Percentiles rank a stretch among this genome's conserved stretches.
Conservation (phyloP, 106 monocot genomes). For the Vanilla planifolia region DNA sequence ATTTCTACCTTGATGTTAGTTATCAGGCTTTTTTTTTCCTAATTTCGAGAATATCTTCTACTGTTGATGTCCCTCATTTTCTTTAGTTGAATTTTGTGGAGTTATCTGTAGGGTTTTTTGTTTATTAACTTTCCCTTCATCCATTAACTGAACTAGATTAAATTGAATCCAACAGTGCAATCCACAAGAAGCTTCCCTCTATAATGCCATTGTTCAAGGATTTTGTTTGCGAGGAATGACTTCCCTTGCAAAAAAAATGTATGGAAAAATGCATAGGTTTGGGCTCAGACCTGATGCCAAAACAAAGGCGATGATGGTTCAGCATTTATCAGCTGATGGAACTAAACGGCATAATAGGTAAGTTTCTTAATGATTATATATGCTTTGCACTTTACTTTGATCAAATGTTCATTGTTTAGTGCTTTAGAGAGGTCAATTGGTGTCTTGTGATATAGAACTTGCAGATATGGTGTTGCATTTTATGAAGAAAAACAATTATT, state of each 20-base stretch:
- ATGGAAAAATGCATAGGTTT: conserved; percentile 45
- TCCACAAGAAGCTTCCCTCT: conserved; percentile 54
- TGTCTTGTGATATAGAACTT: too few relatives aligned
- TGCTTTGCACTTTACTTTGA: background rate
- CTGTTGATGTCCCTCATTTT: too few relatives aligned
- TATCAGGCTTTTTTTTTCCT: too few relatives aligned
- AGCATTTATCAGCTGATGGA: conserved; percentile 32
- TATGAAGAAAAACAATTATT: too few relatives aligned
- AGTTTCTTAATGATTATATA: background rate
- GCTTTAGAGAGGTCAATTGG: background rate
- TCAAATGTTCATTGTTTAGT: background rate
- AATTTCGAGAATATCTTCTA: too few relatives aligned
- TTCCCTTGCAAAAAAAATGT: conserved; percentile 45
- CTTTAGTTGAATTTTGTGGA: too few relatives aligned
- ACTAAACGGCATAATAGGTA: conserved; percentile 9
- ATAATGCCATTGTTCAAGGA: conserved; percentile 78
- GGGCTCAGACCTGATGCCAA: conserved; percentile 77
- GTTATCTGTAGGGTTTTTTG: background rate
- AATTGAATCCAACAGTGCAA: conserved; percentile 38
- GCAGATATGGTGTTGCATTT: too few relatives aligned
- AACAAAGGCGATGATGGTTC: conserved; percentile 86
- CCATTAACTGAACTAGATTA: conserved; percentile 7
- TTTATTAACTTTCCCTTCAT: background rate
- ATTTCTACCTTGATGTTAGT: too few relatives aligned
- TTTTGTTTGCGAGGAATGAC: conserved; percentile 62